These are phyloP conservation scores for Tephrocybe rancida DNA, from an alignment of 768 basidiomycete genomes.

Conservation along the genomic window DNA sequence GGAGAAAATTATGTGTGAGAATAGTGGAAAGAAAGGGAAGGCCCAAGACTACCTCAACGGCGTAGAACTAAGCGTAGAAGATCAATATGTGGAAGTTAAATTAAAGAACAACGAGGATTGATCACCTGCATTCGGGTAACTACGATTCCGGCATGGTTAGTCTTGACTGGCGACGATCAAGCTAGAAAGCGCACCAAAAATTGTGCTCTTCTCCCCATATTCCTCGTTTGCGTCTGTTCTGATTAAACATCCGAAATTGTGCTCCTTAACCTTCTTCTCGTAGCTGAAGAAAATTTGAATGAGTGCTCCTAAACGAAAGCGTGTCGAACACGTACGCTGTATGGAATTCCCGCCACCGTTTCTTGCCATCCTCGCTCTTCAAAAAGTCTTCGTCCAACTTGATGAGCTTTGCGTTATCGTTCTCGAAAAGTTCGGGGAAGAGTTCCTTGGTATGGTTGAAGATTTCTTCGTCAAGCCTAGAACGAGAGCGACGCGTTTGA, in stretches of 20 bases:
- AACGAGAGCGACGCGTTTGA: not conserved
- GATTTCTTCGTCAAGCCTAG: conserved; percentile 89
- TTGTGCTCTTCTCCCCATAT: conserved; percentile 91
- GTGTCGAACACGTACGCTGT: conserved; percentile 45
- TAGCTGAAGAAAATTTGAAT: conserved; percentile 50
- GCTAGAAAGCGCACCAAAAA: conserved; percentile 66
- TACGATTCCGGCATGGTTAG: conserved; percentile 21
- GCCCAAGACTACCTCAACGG: conserved; percentile 66
- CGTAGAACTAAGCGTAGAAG: conserved; percentile 69
- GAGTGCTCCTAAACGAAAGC: not conserved
- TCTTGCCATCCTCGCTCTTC: conserved; percentile 88
- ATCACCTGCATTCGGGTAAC: conserved; percentile 74
- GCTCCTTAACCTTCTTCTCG: conserved; percentile 88
- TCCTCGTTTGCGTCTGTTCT: conserved; percentile 77
- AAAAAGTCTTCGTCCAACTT: conserved; percentile 89
- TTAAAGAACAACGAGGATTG: conserved; percentile 4
- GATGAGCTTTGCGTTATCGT: conserved; percentile 45
- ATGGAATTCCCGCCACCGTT: conserved; percentile 90
- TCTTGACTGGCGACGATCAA: conserved; percentile 4
- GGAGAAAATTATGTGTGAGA: not conserved
- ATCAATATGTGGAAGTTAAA: not conserved
- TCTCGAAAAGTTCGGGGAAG: conserved; percentile 79
- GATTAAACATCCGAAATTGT: conserved; percentile 96
- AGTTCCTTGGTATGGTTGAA: conserved; percentile 69
- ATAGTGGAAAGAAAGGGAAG: not conserved